phyloP scores from a whole-genome alignment of 331 rosid genomes.

The Quercus tomentella region DNA sequence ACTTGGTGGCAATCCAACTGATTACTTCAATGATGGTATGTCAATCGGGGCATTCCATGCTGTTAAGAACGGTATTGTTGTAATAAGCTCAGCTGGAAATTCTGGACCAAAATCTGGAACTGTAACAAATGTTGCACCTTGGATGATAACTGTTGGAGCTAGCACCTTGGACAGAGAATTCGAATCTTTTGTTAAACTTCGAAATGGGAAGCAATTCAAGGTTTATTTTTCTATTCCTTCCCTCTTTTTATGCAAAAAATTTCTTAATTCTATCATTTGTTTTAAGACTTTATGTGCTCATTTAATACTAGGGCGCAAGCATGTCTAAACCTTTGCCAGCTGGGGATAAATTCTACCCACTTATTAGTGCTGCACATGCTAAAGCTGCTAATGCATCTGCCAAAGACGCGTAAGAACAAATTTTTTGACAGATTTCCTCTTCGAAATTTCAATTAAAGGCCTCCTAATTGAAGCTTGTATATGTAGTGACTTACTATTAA shows the following conservation, averaged over 20 bases:
- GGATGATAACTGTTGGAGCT: constrained; percentile 69
- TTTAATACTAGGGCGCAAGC: constrained; percentile 48
- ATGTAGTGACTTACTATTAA: background rate
- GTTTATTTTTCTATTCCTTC: constrained; percentile 1
- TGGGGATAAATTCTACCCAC: constrained; percentile 40
- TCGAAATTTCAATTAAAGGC: background rate
- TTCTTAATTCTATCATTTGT: background rate
- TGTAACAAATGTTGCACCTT: constrained; percentile 55
- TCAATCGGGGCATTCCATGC: constrained; percentile 69
- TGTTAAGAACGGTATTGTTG: constrained; percentile 41
- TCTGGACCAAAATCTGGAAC: constrained; percentile 35
- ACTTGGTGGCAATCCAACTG: constrained; percentile 23
- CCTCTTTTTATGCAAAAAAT: background rate
- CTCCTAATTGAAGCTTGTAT: background rate
- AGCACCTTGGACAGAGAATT: constrained; percentile 71
- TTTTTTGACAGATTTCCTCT: background rate
- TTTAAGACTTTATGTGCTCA: background rate
- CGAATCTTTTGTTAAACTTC: constrained; percentile 35
- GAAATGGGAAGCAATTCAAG: constrained; percentile 37
- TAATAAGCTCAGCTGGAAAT: constrained; percentile 58
- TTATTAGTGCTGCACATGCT: constrained; percentile 45
- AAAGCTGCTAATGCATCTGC: constrained; percentile 14
- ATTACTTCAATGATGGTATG: constrained; percentile 25
- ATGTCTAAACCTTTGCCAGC: constrained; percentile 33
- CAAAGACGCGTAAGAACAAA: constrained; percentile 38